Evolutionary conservation across 163 green algal genomes (phyloP), one percentile per base, ranked within the genome.

Genomic region (Scenedesmus sp.): DNA sequence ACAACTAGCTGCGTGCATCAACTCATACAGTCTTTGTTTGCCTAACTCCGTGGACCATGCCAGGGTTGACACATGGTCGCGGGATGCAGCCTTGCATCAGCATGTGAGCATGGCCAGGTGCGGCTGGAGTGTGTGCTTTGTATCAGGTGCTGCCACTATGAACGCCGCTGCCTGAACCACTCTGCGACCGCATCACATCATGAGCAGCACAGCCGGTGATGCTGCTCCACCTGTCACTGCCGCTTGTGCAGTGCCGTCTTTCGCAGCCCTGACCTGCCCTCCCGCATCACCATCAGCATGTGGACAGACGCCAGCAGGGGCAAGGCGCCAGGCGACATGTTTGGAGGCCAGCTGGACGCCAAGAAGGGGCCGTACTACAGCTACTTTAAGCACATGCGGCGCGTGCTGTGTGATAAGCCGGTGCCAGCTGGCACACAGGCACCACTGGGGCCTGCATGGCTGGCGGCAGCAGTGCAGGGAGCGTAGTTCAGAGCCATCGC

Each of bases 361-460:
- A 53, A 44, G 16, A 46, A 72, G 22, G 68, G 40, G 2, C 85
- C 85, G 3, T 76, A 76, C 72, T 72, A 84, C 42, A 83, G 61
- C 61, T 84, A 72, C 68, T 90, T 90, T 70, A 44, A 40, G 26
- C 26, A 70, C 9, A 24, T 90, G 61, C 51, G 42, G 68, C 85
- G 85, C 56, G 68, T 90, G 35, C 22, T 90, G 22, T 90, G 85
- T 61, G 85, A 90, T 22, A 40, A 40, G 42, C 2, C 15, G 18
- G 18, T 87, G 81, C 81, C 81, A 87, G 30, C 51, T 53, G 51
- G 68, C 15, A 2, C n/a, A 30, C 12, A 24, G 30, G 81, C 30
- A 15, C n/a, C 26, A 53, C 20, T 76, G 51, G 81, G 51, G 16
- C 81, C 81, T 30, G 49, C 49, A 24, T 87, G 81, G 81, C 81